Evolutionary conservation across 176 grass and related monocot genomes (phyloP).

Genomic region (Aegilops longissima): DNA sequence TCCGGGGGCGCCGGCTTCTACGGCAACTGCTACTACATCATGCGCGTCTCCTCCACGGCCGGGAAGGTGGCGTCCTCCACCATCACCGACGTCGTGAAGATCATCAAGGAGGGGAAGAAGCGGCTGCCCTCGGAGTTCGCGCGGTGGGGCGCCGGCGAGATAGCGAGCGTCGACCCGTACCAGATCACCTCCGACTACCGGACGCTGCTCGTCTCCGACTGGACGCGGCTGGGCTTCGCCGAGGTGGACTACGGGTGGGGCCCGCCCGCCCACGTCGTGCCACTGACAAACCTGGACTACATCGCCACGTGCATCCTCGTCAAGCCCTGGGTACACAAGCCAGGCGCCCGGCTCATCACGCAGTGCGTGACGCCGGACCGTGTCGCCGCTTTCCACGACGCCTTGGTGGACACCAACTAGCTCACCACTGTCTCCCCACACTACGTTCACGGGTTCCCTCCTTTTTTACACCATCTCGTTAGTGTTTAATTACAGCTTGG

Average conservation of each 20-base stretch:
- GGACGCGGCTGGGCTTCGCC: slow-evolving; percentile 86
- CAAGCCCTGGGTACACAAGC: slow-evolving; percentile 73
- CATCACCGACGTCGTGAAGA: slow-evolving; percentile 65
- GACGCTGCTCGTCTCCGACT: slow-evolving; percentile 86
- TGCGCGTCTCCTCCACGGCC: slow-evolving; percentile 56
- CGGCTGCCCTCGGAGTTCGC: slow-evolving; percentile 61
- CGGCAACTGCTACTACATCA: slow-evolving; percentile 96
- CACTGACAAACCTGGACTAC: slow-evolving; percentile 86
- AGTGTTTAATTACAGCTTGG: slow-evolving; percentile 10
- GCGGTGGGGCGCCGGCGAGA: slow-evolving; percentile 62
- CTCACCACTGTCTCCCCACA: not conserved
- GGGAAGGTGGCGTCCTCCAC: slow-evolving; percentile 28
- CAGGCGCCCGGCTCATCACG: slow-evolving; percentile 79
- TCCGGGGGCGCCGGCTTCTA: slow-evolving; percentile 51
- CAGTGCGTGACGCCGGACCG: slow-evolving; percentile 72
- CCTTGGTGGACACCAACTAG: slow-evolving; percentile 58
- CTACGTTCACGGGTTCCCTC: not conserved
- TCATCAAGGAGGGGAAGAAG: slow-evolving; percentile 80
- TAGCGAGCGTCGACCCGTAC: slow-evolving; percentile 55
- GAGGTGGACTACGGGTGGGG: slow-evolving; percentile 98
- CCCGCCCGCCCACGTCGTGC: slow-evolving; percentile 72
- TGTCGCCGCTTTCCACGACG: slow-evolving; percentile 68
- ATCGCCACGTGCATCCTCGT: slow-evolving; percentile 97
- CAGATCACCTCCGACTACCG: slow-evolving; percentile 84
- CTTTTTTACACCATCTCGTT: not conserved